Conservation (phyloP, 2,329 filamentous ascomycete genomes). For the Talaromyces sp. region DNA sequence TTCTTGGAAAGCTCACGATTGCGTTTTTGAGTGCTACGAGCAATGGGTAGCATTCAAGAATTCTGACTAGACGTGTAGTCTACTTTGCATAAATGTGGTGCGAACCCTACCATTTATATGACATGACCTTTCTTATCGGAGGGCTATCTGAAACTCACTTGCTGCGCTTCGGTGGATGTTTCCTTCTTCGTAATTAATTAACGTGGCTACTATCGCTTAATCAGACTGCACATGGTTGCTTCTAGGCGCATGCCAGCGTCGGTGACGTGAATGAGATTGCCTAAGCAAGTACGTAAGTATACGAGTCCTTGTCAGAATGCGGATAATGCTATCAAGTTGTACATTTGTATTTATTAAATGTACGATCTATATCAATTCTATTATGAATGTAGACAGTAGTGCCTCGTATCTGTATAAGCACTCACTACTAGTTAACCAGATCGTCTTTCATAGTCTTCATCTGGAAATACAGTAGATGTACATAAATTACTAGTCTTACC, state of each 20-base stretch:
- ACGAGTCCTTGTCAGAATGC: neutral
- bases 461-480: neutral
- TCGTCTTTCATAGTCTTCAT: neutral
- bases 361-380: neutral
- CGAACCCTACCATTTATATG: neutral
- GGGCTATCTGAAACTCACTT: neutral
- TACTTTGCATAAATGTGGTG: neutral
- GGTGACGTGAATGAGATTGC: neutral
- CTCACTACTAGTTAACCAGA: neutral
- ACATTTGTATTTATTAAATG: neutral
- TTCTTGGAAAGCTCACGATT: neutral
- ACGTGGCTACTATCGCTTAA: neutral
- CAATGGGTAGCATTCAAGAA: neutral
- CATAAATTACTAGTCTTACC: neutral
- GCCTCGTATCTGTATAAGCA: neutral
- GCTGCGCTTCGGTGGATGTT: neutral
- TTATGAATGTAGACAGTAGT: neutral
- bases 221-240: neutral
- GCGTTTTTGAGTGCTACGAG: neutral
- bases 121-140: neutral
- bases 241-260: neutral
- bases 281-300: neutral
- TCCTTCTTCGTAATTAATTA: neutral
- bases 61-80: neutral
- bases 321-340: neutral